These are phyloP conservation scores for Leccinum cinnamomeum DNA, from an alignment of 1,284 basidiomycete species.

Conservation along the genomic window DNA sequence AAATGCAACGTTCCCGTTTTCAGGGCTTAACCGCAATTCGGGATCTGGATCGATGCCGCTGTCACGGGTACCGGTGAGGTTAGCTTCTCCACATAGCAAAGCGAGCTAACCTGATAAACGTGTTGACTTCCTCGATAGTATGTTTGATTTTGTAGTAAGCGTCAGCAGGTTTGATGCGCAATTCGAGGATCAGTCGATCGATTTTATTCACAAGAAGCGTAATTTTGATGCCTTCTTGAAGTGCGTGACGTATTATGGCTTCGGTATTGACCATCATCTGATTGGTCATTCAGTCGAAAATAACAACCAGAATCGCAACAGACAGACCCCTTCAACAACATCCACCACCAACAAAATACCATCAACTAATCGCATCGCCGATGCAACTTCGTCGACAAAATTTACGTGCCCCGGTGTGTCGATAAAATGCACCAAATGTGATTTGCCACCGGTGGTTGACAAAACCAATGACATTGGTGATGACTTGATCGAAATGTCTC, in stretches of 20 bases:
- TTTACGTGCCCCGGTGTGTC: conserved; percentile 99
- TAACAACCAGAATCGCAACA: conserved; percentile 1
- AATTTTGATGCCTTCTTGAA: conserved; percentile 88
- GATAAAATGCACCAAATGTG: conserved; percentile 89
- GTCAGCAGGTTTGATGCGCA: conserved; percentile 93
- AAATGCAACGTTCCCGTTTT: conserved; percentile 96
- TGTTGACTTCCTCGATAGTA: conserved; percentile 98
- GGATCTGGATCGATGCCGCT: conserved; percentile 90
- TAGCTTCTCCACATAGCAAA: conserved; percentile 3
- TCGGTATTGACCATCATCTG: conserved; percentile 92
- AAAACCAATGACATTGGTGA: conserved; percentile 95
- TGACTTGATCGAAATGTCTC: conserved; percentile 95
- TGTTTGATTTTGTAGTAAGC: conserved; percentile 99
- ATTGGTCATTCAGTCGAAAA: conserved; percentile 13
- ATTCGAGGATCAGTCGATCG: conserved; percentile 94
- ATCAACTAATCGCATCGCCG: conserved; percentile 85
- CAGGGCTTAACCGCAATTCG: conserved; percentile 85
- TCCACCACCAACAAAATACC: conserved; percentile 95
- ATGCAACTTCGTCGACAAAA: conserved; percentile 95
- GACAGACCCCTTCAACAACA: conserved; percentile 87
- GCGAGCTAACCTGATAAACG: conserved; percentile 75
- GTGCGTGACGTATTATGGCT: conserved; percentile 80
- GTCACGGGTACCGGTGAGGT: conserved; percentile 9
- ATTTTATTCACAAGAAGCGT: conserved; percentile 98
- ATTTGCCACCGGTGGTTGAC: conserved; percentile 88